Evolutionary conservation across 2,329 filamentous ascomycete species (phyloP), one percentile per base, ranked within the genome.

Genomic region (Cordyceps fumosorosea): DNA sequence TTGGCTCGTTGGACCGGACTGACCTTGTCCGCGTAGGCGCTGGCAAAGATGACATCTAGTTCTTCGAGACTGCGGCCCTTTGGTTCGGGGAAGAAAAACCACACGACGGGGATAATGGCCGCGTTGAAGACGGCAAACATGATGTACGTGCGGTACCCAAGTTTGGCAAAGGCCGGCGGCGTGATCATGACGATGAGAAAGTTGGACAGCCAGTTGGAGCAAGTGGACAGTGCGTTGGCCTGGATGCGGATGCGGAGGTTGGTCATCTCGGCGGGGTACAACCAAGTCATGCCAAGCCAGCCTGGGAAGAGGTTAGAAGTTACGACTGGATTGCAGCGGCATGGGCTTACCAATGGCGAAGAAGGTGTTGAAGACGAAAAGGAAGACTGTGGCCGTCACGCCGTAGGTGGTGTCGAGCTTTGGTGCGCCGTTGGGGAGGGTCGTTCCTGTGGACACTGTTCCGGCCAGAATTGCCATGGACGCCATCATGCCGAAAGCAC

Each of bases 161-260:
- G 75, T 55, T 78, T 80, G 55, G 74, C 68, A 62, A 88, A 84
- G 5, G 84, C 82, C 7, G 84, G 79, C 0, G 85, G 85, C 0
- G 84, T 86, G 56, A 88, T 83, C 81, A 87, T 86, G 56, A 89
- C 86, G 26, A 89, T 83, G 69, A 87, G 76, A 72, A 88, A 88
- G 72, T 86, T 85, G 72, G 81, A 82, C 18, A 82, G 74, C 83
- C 83, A 85, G 72, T 85, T 86, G 44, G 79, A 80, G 53, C 80
- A 82, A 0, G 85, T 89, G 2, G 83, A 82, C 44, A 88, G 73
- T 1, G 86, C 86, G 68, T 88, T 88, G 56, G 84, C 84, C 16
- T 84, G 84, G 16, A 82, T 84, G 64, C 84, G 80, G 55, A 84
- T 86, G 64, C 80, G 77, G 64, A 87, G 72, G 34, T 84, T 81